A percentile compares a stretch with the other conserved stretches of the same genome.
phyloP scores from a whole-genome alignment of 495 filamentous ascomycete genomes.

The Aspergillus campestris region DNA sequence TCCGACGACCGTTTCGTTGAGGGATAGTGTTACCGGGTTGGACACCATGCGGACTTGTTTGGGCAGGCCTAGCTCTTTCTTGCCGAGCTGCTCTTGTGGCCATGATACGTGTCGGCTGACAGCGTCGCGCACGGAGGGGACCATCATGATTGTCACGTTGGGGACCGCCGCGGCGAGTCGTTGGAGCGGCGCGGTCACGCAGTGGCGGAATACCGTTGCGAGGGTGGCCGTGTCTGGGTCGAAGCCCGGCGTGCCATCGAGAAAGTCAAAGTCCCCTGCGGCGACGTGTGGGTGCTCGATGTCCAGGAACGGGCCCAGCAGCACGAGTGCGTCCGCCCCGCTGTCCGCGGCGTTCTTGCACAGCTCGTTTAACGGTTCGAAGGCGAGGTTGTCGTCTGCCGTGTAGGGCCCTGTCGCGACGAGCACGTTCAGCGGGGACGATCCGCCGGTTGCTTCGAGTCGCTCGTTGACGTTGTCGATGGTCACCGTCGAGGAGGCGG shows the following conservation, averaged over 20 bases:
- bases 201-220: slow-evolving; percentile 71
- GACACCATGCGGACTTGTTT: slow-evolving; percentile 68
- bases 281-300: slow-evolving; percentile 83
- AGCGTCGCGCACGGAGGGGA: slow-evolving; percentile 82
- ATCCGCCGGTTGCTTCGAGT: slow-evolving; percentile 48
- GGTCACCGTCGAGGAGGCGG: slow-evolving; percentile 51
- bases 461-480: slow-evolving; percentile 58
- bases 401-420: slow-evolving; percentile 85
- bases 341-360: slow-evolving; percentile 66
- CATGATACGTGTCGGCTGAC: slow-evolving; percentile 76
- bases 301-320: slow-evolving; percentile 85
- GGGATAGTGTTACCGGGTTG: slow-evolving; percentile 75
- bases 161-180: slow-evolving; percentile 59
- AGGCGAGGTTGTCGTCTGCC: slow-evolving; percentile 80
- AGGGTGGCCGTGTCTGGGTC: slow-evolving; percentile 74
- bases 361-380: slow-evolving; percentile 74
- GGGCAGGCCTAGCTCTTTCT: slow-evolving; percentile 64
- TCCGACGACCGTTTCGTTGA: slow-evolving; percentile 78
- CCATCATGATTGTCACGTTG: slow-evolving; percentile 66
- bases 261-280: slow-evolving; percentile 83
- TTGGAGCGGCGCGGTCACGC: slow-evolving; percentile 60
- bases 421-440: slow-evolving; percentile 62
- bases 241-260: slow-evolving; percentile 50
- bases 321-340: slow-evolving; percentile 69
- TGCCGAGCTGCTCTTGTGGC: slow-evolving; percentile 75